Evolutionary conservation across 441 rosid genomes (phyloP).

Genomic region (Arabidopsis lyrata): DNA sequence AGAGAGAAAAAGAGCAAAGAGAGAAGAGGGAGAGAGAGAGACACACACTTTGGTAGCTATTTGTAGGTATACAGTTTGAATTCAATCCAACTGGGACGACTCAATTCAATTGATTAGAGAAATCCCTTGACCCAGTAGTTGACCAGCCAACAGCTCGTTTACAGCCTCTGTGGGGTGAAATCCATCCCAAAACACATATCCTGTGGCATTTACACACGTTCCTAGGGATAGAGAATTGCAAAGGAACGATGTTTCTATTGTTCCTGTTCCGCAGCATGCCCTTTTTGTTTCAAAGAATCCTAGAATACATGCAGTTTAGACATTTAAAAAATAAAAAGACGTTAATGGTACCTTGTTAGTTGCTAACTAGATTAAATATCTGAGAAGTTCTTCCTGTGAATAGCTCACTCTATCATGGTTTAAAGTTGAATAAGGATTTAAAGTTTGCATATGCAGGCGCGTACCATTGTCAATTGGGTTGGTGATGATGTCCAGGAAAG

Average conservation of each 20-base stretch:
- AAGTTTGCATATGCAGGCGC: conserved; percentile 24
- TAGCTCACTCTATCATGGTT: conserved; percentile 3
- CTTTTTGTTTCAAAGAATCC: conserved; percentile 89
- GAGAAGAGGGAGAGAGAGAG: conserved; percentile 1
- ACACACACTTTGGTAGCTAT: conserved; percentile 33
- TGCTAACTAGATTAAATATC: not conserved
- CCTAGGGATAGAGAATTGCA: conserved; percentile 78
- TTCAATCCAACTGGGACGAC: conserved; percentile 20
- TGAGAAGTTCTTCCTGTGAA: not conserved
- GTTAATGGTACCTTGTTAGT: conserved; percentile 11
- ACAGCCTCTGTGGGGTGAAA: conserved; percentile 97
- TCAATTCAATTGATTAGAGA: conserved; percentile 73
- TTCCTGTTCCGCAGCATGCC: conserved; percentile 96
- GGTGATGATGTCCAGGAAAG: conserved; percentile 76
- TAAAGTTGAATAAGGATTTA: conserved; percentile 19
- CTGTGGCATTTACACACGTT: conserved; percentile 79
- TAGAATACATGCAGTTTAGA: conserved; percentile 44
- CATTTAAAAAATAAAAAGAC: not conserved
- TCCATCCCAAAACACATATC: conserved; percentile 90
- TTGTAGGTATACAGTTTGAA: conserved; percentile 35
- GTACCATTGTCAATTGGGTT: conserved; percentile 77
- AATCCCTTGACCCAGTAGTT: conserved; percentile 76
- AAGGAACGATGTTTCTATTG: conserved; percentile 82
- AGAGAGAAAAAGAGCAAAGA: not conserved
- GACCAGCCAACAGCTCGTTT: conserved; percentile 71